A percentile compares a stretch with the other conserved stretches of the same genome.
phyloP scores from a whole-genome alignment of 768 basidiomycete species.

The Xanthoconium stramineum region DNA sequence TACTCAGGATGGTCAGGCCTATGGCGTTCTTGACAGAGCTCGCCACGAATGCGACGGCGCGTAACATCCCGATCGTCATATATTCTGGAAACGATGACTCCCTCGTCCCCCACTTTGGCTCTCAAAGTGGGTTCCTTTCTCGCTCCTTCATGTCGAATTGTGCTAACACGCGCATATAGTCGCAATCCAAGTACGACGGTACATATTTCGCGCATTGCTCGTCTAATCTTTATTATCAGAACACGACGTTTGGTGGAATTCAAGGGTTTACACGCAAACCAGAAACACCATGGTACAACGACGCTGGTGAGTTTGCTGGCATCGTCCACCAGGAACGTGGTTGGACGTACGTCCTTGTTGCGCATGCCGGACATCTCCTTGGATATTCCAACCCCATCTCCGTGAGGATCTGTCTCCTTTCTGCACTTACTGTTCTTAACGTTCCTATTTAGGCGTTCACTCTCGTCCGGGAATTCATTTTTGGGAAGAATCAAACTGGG shows the following conservation, averaged over 20 bases:
- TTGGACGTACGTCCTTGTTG: slow-evolving; percentile 44
- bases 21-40: slow-evolving; percentile 63
- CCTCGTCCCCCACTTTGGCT: slow-evolving; percentile 56
- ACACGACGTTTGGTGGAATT: slow-evolving; percentile 78
- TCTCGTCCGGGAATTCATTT: slow-evolving; percentile 61
- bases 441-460: slow-evolving; percentile 45
- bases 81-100: slow-evolving; percentile 70
- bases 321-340: slow-evolving; percentile 72
- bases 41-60: slow-evolving; percentile 57
- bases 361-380: slow-evolving; percentile 38
- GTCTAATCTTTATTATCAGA: slow-evolving; percentile 37
- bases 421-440: background rate
- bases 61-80: slow-evolving; percentile 46
- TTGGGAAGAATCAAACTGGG: slow-evolving; percentile 62
- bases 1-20: slow-evolving; percentile 37
- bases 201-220: background rate
- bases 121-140: slow-evolving; percentile 46
- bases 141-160: background rate
- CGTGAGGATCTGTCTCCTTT: slow-evolving; percentile 37
- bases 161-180: slow-evolving; percentile 33
- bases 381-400: slow-evolving; percentile 32
- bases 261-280: slow-evolving; percentile 71
- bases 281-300: slow-evolving; percentile 63
- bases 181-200: slow-evolving; percentile 46
- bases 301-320: slow-evolving; percentile 54